Evolutionary conservation across 129 eudicot genomes (phyloP).

Genomic region (Ambrosia trifida): DNA sequence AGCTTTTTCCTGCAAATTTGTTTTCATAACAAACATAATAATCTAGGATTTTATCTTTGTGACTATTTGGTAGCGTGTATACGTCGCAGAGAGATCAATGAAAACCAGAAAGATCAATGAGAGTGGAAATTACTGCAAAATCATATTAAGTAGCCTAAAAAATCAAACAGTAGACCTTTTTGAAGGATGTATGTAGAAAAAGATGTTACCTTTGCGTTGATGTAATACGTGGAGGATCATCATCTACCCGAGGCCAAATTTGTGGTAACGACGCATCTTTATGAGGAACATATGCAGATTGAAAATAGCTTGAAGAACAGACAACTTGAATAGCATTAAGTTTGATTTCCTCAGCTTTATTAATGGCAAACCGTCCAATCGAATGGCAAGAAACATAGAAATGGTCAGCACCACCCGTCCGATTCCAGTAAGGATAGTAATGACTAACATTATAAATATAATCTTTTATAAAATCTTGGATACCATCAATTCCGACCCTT

Average conservation of each 20-base stretch:
- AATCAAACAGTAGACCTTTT: conserved; percentile 11
- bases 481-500: conserved; percentile 71
- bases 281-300: conserved; percentile 68
- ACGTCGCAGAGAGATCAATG: not conserved
- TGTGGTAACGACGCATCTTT: conserved; percentile 88
- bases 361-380: conserved; percentile 66
- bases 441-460: conserved; percentile 65
- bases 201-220: conserved; percentile 55
- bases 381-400: conserved; percentile 94
- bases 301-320: conserved; percentile 82
- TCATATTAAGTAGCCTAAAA: conserved; percentile 2
- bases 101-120: not conserved
- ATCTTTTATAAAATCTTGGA: conserved; percentile 63
- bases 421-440: conserved; percentile 76
- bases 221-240: conserved; percentile 40
- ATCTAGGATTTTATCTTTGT: not conserved
- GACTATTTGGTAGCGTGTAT: not conserved
- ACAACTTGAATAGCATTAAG: conserved; percentile 84
- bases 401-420: conserved; percentile 84
- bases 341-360: conserved; percentile 63
- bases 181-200: not conserved
- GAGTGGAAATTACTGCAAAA: not conserved
- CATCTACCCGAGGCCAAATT: conserved; percentile 82
- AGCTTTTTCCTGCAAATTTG: conserved; percentile 55
- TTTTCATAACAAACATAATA: not conserved